Percentiles rank a stretch among this genome's conserved stretches.
phyloP scores from a whole-genome alignment of 495 filamentous ascomycete species.

The Neurospora sp. region DNA sequence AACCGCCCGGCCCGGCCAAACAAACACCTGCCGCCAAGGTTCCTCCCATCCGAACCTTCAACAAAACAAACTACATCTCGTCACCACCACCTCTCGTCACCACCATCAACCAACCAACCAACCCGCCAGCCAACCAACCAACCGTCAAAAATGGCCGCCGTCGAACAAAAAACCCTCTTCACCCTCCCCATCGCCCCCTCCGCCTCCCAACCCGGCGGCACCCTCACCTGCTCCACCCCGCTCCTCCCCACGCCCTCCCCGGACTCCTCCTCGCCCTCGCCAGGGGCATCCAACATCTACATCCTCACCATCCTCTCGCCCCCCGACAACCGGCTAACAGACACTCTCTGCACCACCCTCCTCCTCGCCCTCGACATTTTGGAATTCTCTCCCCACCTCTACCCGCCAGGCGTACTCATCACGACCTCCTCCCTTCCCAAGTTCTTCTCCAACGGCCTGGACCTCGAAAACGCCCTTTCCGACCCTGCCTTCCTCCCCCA shows the following conservation, averaged over 20 bases:
- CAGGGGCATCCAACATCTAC: constrained; percentile 37
- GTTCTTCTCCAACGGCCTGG: no score
- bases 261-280: constrained; percentile 21
- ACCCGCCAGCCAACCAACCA: not conserved
- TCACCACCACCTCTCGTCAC: not conserved
- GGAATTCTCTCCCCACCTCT: no score
- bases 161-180: constrained; percentile 20
- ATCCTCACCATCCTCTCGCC: constrained; percentile 40
- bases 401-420: no score
- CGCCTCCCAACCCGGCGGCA: constrained; percentile 32
- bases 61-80: not conserved
- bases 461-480: no score
- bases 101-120: not conserved
- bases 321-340: no score
- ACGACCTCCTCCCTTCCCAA: no score
- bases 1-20: not conserved
- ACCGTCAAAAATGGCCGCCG: not conserved
- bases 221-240: constrained; percentile 46
- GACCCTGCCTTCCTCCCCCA: no score
- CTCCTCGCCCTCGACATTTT: no score
- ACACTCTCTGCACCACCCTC: no score
- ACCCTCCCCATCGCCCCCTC: constrained; percentile 28
- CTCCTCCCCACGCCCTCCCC: constrained; percentile 35
- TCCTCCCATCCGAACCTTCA: not conserved
- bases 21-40: not conserved